Conservation (phyloP, 2,329 filamentous ascomycete genomes). For the Colletotrichum sp. region DNA sequence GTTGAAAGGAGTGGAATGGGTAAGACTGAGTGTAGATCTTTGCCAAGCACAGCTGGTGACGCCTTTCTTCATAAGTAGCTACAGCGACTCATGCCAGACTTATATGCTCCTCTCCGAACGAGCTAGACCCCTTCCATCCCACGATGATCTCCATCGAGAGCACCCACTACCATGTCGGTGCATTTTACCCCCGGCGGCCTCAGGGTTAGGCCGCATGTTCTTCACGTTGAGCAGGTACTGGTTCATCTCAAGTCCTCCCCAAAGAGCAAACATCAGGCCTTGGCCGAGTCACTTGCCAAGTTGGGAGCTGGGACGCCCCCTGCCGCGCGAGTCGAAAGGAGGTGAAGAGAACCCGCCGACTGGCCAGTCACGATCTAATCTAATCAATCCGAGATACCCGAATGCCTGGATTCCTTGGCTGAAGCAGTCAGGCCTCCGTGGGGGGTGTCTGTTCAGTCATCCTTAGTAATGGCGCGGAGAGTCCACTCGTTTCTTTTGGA, state of each 20-base stretch:
- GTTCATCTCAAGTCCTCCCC: slow-evolving; percentile 3
- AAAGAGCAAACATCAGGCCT: not conserved
- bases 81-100: not conserved
- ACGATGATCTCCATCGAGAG: slow-evolving; percentile 1
- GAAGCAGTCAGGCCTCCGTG: not conserved
- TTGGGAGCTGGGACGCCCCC: not conserved
- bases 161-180: not conserved
- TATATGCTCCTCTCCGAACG: not conserved
- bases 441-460: not conserved
- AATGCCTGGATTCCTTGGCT: not conserved
- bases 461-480: not conserved
- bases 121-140: not conserved
- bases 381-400: slow-evolving; percentile 14
- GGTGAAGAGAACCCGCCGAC: not conserved
- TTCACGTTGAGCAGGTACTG: not conserved
- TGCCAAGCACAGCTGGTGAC: not conserved
- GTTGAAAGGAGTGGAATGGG: not conserved
- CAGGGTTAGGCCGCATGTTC: not conserved
- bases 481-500: not conserved
- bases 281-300: not conserved
- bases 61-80: not conserved
- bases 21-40: not conserved
- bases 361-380: slow-evolving; percentile 11
- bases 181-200: slow-evolving; percentile 7
- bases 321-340: not conserved